Evolutionary conservation across 495 filamentous ascomycete species (phyloP).

Genomic region (Jackrogersella multiformis): DNA sequence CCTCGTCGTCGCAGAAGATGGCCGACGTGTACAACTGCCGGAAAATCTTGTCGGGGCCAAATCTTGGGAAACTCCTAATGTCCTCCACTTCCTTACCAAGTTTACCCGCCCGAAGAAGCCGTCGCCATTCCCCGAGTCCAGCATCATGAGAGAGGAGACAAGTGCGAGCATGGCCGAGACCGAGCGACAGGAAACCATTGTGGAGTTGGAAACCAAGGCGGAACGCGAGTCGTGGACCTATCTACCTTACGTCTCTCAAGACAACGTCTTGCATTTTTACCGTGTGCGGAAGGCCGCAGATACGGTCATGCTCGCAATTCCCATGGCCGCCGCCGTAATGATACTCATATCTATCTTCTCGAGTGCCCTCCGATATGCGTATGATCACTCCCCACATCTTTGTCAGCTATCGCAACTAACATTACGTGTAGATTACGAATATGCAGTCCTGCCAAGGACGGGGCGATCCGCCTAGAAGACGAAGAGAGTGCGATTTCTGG

Average conservation of each 20-base stretch:
- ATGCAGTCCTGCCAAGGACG: background rate
- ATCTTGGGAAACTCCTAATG: slow-evolving; percentile 38
- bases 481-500: slow-evolving; percentile 8
- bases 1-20: slow-evolving; percentile 28
- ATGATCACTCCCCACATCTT: background rate
- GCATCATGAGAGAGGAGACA: slow-evolving; percentile 44
- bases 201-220: slow-evolving; percentile 42
- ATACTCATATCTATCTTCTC: slow-evolving; percentile 46
- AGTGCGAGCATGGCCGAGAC: slow-evolving; percentile 34
- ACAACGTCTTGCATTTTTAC: slow-evolving; percentile 38
- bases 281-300: slow-evolving; percentile 46
- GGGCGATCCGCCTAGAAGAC: slow-evolving; percentile 26
- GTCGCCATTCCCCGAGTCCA: slow-evolving; percentile 43
- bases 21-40: slow-evolving; percentile 30
- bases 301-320: slow-evolving; percentile 51
- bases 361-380: slow-evolving; percentile 42
- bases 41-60: slow-evolving; percentile 34
- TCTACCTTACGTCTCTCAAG: slow-evolving; percentile 36
- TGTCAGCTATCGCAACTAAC: background rate
- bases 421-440: background rate
- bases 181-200: slow-evolving; percentile 42
- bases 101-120: slow-evolving; percentile 34
- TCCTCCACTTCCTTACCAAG: slow-evolving; percentile 35
- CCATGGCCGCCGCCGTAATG: slow-evolving; percentile 47
- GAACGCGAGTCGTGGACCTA: slow-evolving; percentile 36